Conservation (phyloP, 768 basidiomycete species). For the Auricularia sp. region DNA sequence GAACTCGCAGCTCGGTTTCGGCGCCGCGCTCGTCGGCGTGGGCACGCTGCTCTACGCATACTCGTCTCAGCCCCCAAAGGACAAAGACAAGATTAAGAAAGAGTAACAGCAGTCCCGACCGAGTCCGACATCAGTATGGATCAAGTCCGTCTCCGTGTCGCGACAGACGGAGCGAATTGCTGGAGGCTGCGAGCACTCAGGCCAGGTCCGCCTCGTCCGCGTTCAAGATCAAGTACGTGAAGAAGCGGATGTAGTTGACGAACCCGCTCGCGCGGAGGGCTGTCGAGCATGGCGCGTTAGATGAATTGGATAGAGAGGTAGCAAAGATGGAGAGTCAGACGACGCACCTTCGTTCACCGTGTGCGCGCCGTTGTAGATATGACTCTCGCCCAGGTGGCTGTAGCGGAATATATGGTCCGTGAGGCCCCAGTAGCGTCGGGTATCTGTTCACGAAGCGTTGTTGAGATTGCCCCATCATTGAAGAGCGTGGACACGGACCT, state of each 20-base stretch:
- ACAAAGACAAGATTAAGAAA: neutral
- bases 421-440: slow-evolving; percentile 10
- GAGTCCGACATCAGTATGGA: no score
- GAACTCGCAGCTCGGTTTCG: slow-evolving; percentile 51
- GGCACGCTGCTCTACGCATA: slow-evolving; percentile 54
- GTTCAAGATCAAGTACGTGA: slow-evolving; percentile 34
- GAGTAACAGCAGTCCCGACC: neutral
- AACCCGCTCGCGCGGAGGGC: slow-evolving; percentile 5
- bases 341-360: slow-evolving; percentile 4
- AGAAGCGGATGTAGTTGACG: slow-evolving; percentile 34
- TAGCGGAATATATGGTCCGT: slow-evolving; percentile 14
- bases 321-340: neutral
- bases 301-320: neutral
- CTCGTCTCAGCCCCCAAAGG: neutral
- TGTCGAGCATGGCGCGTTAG: neutral
- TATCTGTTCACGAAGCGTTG: slow-evolving; percentile 5
- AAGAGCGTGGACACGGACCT: neutral
- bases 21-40: slow-evolving; percentile 64
- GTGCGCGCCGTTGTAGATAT: neutral
- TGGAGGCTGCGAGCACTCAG: neutral
- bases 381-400: slow-evolving; percentile 5
- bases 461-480: neutral
- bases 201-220: slow-evolving; percentile 25
- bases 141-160: no score
- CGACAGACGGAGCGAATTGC: neutral